phyloP scores from a whole-genome alignment of 352 stramenopile genomes.

The Globisporangium rhizosaccharum region DNA sequence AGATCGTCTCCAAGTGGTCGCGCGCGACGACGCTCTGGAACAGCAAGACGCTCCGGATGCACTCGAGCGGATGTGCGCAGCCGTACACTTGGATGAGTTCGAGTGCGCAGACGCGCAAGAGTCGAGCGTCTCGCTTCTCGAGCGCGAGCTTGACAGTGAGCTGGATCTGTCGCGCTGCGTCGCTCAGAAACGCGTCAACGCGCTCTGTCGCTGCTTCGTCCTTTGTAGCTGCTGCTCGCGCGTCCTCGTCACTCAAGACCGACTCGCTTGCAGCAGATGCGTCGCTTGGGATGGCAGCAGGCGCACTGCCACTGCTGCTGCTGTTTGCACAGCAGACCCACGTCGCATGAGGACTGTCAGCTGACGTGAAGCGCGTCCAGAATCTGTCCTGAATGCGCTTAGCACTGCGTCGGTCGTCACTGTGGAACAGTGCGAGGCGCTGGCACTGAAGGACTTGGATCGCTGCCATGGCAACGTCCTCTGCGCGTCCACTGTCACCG shows the following conservation, averaged over 20 bases:
- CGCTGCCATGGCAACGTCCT: constrained; percentile 21
- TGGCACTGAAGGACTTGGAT: constrained; percentile 33
- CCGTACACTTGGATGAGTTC: constrained; percentile 56
- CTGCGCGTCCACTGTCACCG: constrained; percentile 8
- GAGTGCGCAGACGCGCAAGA: constrained; percentile 39
- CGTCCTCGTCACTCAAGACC: constrained; percentile 11
- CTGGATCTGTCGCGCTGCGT: constrained; percentile 19
- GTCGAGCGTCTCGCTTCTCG: constrained; percentile 29
- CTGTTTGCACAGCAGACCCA: constrained; percentile 45
- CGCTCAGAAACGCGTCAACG: constrained; percentile 24
- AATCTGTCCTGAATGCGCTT: constrained; percentile 21
- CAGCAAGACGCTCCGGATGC: constrained; percentile 49
- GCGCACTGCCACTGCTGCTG: not conserved
- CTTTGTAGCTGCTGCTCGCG: constrained; percentile 7
- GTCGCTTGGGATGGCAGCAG: not conserved
- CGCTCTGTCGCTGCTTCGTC: constrained; percentile 11
- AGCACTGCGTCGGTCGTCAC: constrained; percentile 14
- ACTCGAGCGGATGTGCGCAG: constrained; percentile 39
- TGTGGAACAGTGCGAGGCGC: constrained; percentile 38
- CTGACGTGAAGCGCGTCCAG: constrained; percentile 49
- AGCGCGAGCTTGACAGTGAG: constrained; percentile 37
- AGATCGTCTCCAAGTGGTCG: constrained; percentile 26
- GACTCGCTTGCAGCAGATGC: constrained; percentile 6
- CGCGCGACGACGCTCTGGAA: constrained; percentile 49
- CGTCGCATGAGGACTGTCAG: constrained; percentile 21